Base-by-base conservation (phyloP, 306 rosid genomes). In the Phaseolus lunatus region DNA sequence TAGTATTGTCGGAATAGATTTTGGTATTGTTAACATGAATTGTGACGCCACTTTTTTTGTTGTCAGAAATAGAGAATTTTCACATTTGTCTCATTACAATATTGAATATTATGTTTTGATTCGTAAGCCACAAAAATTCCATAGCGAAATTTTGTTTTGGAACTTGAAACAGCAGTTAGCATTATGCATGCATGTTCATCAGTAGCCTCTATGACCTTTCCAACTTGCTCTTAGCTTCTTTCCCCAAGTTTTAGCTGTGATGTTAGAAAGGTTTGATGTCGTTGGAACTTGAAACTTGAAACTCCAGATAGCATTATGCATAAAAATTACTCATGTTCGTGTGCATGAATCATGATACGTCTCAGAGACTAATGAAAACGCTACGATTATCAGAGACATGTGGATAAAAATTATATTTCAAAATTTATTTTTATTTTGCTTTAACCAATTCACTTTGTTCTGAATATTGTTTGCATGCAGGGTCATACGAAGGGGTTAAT, bases 391-490 rank as follows among this genome's bases (percentile, higher is more conserved):
- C 0, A 18, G 44, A 26, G 61, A 5, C 24, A 18, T 29, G 75
- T 70, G 19, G 31, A 13, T 50, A 18, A 33, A 22, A 35, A 31
- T 22, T 23, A 37, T 72, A 22, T 63, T 56, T 7, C n/a, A n/a
- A 35, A 18, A 35, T 41, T 49, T 76, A 13, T 26, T n/a, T 54
- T 39, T 39, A 3, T 39, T n/a, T n/a, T 9, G 48, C n/a, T 68
- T 19, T 61, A 70, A 48, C 31, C 16, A 61, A 22, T 33, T 33
- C 3, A 37, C 65, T 22, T 22, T 52, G 27, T 39, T 43, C 12
- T 77, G 57, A 41, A 43, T 56, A 26, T 39, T 67, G 37, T 43
- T 57, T 66, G 80, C 62, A 43, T 73, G 80, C 80, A 80, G 84
- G 76, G 41, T 47, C 22, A 58, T 15, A 15, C 23, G 5, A 47